A percentile compares a stretch with the other conserved stretches of the same genome.
These are phyloP conservation scores for Aureobasidium uvarum DNA, from an alignment of 2,329 filamentous ascomycete genomes.

Conservation along the genomic window DNA sequence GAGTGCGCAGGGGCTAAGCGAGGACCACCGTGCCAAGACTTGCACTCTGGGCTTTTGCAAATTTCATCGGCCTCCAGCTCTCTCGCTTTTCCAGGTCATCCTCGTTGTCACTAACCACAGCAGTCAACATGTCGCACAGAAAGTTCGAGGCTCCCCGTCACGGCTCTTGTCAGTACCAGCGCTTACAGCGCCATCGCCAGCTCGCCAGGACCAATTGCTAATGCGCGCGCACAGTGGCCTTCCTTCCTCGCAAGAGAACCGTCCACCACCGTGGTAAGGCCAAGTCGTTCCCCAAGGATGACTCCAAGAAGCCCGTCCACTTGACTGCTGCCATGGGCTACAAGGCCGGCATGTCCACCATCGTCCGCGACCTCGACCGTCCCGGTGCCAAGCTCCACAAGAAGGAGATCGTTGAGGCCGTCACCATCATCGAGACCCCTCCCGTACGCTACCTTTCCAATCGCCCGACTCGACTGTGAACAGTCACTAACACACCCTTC, in stretches of 20 bases:
- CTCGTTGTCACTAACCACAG: slow-evolving; percentile 26
- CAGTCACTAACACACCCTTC: slow-evolving; percentile 37
- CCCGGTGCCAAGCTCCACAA: slow-evolving; percentile 99
- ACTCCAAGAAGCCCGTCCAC: slow-evolving; percentile 99
- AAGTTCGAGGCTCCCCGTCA: slow-evolving; percentile 89
- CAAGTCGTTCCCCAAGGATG: slow-evolving; percentile 99
- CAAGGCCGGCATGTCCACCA: slow-evolving; percentile 99
- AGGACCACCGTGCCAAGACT: slow-evolving; percentile 23
- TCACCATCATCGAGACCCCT: slow-evolving; percentile 86
- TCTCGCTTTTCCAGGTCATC: slow-evolving; percentile 13
- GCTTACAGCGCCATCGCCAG: neutral
- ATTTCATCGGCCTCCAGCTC: slow-evolving; percentile 16
- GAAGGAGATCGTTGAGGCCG: slow-evolving; percentile 92
- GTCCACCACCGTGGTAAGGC: slow-evolving; percentile 95
- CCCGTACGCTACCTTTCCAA: slow-evolving; percentile 58
- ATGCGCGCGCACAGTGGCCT: slow-evolving; percentile 39
- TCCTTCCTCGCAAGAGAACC: slow-evolving; percentile 72
- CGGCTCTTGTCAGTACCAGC: slow-evolving; percentile 52
- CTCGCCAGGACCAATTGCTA: slow-evolving; percentile 11
- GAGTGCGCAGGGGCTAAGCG: slow-evolving; percentile 6
- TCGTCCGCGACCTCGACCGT: slow-evolving; percentile 98
- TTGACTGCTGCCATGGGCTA: slow-evolving; percentile 98
- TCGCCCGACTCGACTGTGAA: neutral
- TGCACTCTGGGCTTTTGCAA: slow-evolving; percentile 22
- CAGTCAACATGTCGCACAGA: slow-evolving; percentile 55